phyloP scores from a whole-genome alignment of 495 filamentous ascomycete species.

The Rusavskia elegans region DNA sequence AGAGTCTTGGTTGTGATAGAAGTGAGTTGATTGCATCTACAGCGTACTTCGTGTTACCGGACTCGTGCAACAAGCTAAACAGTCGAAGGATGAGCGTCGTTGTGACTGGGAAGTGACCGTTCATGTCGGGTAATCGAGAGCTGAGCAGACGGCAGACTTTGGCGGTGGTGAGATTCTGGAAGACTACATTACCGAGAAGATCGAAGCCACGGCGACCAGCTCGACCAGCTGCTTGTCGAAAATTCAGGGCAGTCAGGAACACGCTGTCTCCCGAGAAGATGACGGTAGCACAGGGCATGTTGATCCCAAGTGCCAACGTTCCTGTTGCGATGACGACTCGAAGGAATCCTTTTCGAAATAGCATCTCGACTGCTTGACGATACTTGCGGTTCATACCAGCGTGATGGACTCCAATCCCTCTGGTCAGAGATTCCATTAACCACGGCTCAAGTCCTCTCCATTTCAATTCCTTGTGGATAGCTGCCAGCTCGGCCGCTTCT shows the following conservation, averaged over 20 bases:
- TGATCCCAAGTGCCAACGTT: slow-evolving; percentile 62
- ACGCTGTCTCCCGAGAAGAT: slow-evolving; percentile 60
- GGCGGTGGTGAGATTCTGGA: slow-evolving; percentile 37
- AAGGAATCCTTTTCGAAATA: slow-evolving; percentile 59
- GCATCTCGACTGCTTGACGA: slow-evolving; percentile 51
- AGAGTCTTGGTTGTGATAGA: slow-evolving; percentile 51
- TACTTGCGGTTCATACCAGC: slow-evolving; percentile 64
- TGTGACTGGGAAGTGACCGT: slow-evolving; percentile 63
- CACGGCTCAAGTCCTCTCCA: slow-evolving; percentile 26
- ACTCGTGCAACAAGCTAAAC: slow-evolving; percentile 48
- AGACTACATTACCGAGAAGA: slow-evolving; percentile 64
- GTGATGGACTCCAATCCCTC: slow-evolving; percentile 65
- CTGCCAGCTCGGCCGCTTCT: slow-evolving; percentile 32
- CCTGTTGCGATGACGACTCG: slow-evolving; percentile 65
- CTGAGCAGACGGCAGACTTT: slow-evolving; percentile 50
- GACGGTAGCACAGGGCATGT: slow-evolving; percentile 74
- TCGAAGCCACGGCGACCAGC: slow-evolving; percentile 70
- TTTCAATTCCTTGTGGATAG: slow-evolving; percentile 27
- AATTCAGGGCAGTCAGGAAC: slow-evolving; percentile 57
- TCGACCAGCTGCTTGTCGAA: slow-evolving; percentile 59
- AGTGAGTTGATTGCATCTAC: slow-evolving; percentile 45
- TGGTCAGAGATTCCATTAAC: slow-evolving; percentile 36
- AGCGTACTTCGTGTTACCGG: slow-evolving; percentile 42
- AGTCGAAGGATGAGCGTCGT: slow-evolving; percentile 56
- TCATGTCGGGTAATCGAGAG: slow-evolving; percentile 53